A percentile compares a stretch with the other conserved stretches of the same genome.
phyloP scores from a whole-genome alignment of 2,329 filamentous ascomycete genomes.

The Dothistroma septosporum region DNA sequence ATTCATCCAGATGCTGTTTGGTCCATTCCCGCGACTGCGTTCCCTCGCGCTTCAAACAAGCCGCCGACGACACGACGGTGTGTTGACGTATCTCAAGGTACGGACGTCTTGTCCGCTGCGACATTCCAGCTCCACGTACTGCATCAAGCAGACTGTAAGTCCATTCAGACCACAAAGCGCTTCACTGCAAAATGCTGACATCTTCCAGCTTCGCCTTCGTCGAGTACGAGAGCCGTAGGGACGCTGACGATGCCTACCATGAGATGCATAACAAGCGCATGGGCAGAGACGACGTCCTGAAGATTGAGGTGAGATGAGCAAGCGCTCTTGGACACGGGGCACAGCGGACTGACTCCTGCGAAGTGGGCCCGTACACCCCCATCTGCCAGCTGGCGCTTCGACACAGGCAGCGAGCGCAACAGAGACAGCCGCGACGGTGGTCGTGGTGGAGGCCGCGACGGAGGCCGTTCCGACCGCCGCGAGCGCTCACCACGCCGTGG shows the following conservation, averaged over 20 bases:
- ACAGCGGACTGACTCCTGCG: conserved; percentile 20
- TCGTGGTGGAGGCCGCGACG: conserved; percentile 56
- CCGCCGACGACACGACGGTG: neutral
- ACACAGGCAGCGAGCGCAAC: conserved; percentile 75
- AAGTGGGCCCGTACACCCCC: conserved; percentile 98
- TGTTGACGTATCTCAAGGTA: conserved; percentile 63
- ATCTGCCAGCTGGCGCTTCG: conserved; percentile 97
- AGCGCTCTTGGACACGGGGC: neutral
- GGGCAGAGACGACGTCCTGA: conserved; percentile 88
- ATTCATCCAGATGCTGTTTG: neutral
- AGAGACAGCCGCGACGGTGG: conserved; percentile 48
- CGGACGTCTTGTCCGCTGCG: conserved; percentile 94
- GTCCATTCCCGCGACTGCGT: neutral
- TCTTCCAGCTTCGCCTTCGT: conserved; percentile 82
- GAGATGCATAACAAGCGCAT: conserved; percentile 99
- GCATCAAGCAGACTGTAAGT: conserved; percentile 93
- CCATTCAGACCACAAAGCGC: neutral
- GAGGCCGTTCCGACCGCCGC: conserved; percentile 50
- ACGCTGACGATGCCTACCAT: conserved; percentile 97
- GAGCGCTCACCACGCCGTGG: conserved; percentile 75
- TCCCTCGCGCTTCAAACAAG: conserved; percentile 3
- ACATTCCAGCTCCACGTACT: conserved; percentile 93
- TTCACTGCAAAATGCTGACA: conserved; percentile 37
- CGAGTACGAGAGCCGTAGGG: conserved; percentile 96
- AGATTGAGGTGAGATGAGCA: conserved; percentile 77